Evolutionary conservation across 208 protist genomes (phyloP).

Genomic region (Phytomonas sp.): DNA sequence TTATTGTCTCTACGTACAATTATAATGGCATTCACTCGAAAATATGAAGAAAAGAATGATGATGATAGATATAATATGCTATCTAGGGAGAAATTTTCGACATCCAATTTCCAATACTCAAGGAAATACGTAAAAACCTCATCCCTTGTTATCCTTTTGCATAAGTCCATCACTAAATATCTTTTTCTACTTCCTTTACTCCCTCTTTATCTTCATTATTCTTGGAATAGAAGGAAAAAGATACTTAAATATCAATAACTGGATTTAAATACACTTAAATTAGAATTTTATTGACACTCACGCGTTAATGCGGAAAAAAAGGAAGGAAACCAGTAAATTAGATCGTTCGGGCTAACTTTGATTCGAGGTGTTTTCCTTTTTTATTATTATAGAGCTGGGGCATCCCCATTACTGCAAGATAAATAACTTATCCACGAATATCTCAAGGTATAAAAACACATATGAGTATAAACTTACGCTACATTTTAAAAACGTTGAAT

Average conservation of each 20-base stretch:
- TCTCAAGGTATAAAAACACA: neutral
- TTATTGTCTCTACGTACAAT: neutral
- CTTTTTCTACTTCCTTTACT: too few relatives aligned
- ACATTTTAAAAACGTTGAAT: neutral
- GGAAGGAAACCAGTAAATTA: neutral
- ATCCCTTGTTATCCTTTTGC: too few relatives aligned
- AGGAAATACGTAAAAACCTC: too few relatives aligned
- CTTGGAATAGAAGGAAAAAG: too few relatives aligned
- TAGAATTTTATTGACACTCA: too few relatives aligned
- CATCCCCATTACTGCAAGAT: neutral
- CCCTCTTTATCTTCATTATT: too few relatives aligned
- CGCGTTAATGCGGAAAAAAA: neutral
- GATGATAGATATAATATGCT: too few relatives aligned
- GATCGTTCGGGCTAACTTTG: neutral
- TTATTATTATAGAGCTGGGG: neutral
- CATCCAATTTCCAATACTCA: too few relatives aligned
- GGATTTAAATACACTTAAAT: too few relatives aligned
- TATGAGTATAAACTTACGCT: neutral
- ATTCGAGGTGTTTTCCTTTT: neutral
- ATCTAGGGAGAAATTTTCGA: too few relatives aligned
- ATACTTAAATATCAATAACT: too few relatives aligned
- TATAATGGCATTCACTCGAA: neutral
- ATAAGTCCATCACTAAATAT: too few relatives aligned
- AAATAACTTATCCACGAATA: neutral
- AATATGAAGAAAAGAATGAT: neutral